Percentiles rank a stretch among this genome's conserved stretches.
phyloP scores from a whole-genome alignment of 2,329 filamentous ascomycete genomes.

The Sordariomycetes sp. region DNA sequence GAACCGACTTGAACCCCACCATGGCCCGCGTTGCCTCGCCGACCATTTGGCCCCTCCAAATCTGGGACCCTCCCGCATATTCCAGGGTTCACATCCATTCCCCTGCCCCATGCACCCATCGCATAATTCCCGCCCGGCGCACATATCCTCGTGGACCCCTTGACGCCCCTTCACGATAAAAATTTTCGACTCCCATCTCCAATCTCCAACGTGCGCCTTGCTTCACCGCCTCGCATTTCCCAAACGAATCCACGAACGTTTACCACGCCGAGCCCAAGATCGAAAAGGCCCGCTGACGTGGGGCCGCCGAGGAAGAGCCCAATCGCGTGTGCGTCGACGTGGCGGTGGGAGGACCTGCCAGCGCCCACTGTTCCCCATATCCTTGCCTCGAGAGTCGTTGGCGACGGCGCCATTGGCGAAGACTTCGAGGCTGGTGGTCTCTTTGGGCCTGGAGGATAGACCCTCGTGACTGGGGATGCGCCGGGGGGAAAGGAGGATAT shows the following conservation, averaged over 20 bases:
- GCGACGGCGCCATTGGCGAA: neutral
- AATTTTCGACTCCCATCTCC: neutral
- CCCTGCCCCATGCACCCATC: neutral
- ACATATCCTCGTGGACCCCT: neutral
- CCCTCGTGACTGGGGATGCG: neutral
- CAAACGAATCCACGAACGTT: neutral
- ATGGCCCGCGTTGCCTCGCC: neutral
- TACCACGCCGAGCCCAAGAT: neutral
- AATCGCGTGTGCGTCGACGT: neutral
- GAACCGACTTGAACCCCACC: no score
- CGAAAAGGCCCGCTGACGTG: neutral
- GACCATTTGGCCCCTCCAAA: neutral
- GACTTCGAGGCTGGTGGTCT: neutral
- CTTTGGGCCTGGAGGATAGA: neutral
- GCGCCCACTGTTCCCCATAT: neutral
- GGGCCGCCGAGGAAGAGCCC: neutral
- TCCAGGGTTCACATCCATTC: neutral
- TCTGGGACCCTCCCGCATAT: neutral
- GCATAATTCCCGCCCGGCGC: neutral
- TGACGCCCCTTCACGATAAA: neutral
- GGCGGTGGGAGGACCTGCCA: neutral
- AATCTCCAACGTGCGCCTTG: no score
- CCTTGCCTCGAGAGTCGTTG: neutral
- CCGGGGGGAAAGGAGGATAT: neutral
- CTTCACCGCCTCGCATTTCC: neutral